Base-by-base conservation (phyloP, 139 green algal genomes). In the Closterium sp. region DNA sequence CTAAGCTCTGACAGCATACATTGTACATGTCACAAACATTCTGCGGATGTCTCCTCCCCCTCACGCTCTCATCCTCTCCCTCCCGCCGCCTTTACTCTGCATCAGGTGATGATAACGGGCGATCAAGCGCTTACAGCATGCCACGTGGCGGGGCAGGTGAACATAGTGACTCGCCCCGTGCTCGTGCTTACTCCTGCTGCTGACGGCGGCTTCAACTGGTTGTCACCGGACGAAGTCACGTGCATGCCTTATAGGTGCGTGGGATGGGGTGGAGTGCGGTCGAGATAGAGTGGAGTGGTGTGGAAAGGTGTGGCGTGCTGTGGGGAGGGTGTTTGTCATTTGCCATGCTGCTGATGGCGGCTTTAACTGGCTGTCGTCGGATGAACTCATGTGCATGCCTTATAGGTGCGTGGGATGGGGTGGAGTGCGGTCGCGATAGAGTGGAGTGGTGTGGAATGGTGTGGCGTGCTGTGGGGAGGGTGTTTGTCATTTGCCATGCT, bases 121-220 rank as follows among this genome's bases (percentile, higher is more conserved):
- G 93, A 95, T 66, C 89, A 93, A 33, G 89, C 93, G 33, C 85
- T 94, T 31, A 93, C 93, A 31, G 93, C 93, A 3, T 92, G 87
- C 31, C 93, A 95, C 85, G 93, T 93, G 66, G 93, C 93, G 21
- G 84, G 90, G 16, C 93, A 97, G 76, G 96, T 99, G 87, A 96
- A 98, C 95, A 99, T 99, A 38, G 94, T 98, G 30, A 96, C 96
- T 34, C 94, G 97, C 25, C 95, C 95, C 5, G 94, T 96, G 33
- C 93, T 97, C 28, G 95, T 99, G 38, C 94, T 99, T 21, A 89
- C 69, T 16, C 86, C 87, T 31, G 30, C 87, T 88, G 3, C 16
- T 96, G 97, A 89, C 84, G 23, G 34, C 2, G 94, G 96, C 28
- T 98, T 96, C 88, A 92, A 95, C 83, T 99, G 97, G 97, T 33